phyloP scores from a whole-genome alignment of 306 rosid species.

The Prunus kanzakura region DNA sequence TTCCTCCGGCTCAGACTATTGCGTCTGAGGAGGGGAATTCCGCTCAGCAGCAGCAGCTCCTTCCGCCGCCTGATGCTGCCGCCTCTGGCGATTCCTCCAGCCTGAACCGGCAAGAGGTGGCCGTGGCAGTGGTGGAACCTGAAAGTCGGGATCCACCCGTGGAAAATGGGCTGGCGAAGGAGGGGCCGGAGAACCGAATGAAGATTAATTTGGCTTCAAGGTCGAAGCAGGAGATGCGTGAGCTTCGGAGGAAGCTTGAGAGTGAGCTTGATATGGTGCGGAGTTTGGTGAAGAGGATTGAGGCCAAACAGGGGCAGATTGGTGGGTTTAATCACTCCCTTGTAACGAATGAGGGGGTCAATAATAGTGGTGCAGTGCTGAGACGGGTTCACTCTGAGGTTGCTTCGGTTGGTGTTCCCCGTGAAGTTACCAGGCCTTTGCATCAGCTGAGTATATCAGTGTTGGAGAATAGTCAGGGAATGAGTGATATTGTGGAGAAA shows the following conservation, averaged over 20 bases:
- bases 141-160: constrained; percentile 31
- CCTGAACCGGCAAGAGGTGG: constrained; percentile 32
- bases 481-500: constrained; percentile 69
- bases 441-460: constrained; percentile 62
- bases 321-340: constrained; percentile 37
- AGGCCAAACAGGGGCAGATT: constrained; percentile 67
- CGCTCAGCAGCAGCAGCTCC: constrained; percentile 28
- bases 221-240: constrained; percentile 58
- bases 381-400: constrained; percentile 68
- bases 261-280: constrained; percentile 60
- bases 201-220: constrained; percentile 39
- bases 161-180: constrained; percentile 40
- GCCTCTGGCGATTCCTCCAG: constrained; percentile 46
- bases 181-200: constrained; percentile 30
- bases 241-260: constrained; percentile 66
- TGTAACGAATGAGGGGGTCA: constrained; percentile 32
- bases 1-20: neutral
- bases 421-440: constrained; percentile 57
- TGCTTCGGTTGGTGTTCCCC: constrained; percentile 55
- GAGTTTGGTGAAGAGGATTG: constrained; percentile 70
- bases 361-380: constrained; percentile 41
- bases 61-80: constrained; percentile 31
- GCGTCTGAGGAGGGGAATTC: constrained; percentile 38
- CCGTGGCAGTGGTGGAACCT: constrained; percentile 27
- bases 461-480: constrained; percentile 68